These are phyloP conservation scores for Coffea canephora DNA, from an alignment of 257 asterid genomes.

Conservation along the genomic window DNA sequence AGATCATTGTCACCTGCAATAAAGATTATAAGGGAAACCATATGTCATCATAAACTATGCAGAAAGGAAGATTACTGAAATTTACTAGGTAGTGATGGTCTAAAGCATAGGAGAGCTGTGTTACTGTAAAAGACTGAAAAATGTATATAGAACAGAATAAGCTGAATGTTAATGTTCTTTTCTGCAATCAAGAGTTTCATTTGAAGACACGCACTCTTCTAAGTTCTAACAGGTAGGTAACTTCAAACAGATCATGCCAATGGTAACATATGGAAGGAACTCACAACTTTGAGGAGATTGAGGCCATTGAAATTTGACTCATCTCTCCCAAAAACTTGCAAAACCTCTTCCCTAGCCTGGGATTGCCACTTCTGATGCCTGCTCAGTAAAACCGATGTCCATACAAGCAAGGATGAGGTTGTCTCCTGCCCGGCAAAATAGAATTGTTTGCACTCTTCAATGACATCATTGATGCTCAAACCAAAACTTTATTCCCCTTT, in stretches of 20 bases:
- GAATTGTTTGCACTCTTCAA: conserved; percentile 29
- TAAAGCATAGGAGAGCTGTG: no score
- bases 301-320: conserved; percentile 19
- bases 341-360: conserved; percentile 27
- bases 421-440: conserved; percentile 31
- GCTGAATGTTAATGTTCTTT: no score
- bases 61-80: not conserved
- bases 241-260: no score
- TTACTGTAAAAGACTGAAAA: no score
- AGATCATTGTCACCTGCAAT: conserved; percentile 39
- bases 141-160: no score
- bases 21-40: no score
- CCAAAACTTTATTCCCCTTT: conserved; percentile 17
- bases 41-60: no score
- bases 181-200: no score
- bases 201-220: no score
- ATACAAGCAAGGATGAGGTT: conserved; percentile 20
- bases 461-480: conserved; percentile 19
- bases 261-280: not conserved
- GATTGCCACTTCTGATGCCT: conserved; percentile 22
- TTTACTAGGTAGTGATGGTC: no score
- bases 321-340: conserved; percentile 9
- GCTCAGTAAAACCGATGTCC: conserved; percentile 22
- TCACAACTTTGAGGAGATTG: conserved; percentile 22
- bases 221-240: no score